These are phyloP conservation scores for Xylariales sp. DNA, from an alignment of 2,329 filamentous ascomycete genomes.

Conservation along the genomic window DNA sequence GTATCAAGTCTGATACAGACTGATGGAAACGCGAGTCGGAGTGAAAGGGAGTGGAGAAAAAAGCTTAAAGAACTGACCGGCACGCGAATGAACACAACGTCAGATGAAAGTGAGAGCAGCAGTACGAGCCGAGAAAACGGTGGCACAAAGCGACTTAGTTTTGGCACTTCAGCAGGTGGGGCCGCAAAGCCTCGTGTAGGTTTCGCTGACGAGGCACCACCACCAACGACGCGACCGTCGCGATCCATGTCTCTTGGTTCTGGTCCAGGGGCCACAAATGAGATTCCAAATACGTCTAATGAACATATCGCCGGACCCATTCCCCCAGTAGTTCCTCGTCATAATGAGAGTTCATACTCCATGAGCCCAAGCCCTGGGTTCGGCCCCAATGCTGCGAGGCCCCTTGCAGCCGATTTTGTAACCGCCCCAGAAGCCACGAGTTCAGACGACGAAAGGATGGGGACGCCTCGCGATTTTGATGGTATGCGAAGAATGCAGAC, in stretches of 20 bases:
- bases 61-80: conserved; percentile 89
- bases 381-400: conserved; percentile 53
- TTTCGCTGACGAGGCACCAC: conserved; percentile 64
- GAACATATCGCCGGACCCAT: conserved; percentile 48
- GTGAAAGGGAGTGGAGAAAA: conserved; percentile 88
- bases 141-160: conserved; percentile 68
- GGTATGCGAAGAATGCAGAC: conserved; percentile 68
- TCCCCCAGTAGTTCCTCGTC: conserved; percentile 45
- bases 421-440: conserved; percentile 64
- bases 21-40: conserved; percentile 81
- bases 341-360: conserved; percentile 42
- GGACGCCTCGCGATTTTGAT: conserved; percentile 62
- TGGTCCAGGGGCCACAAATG: conserved; percentile 57
- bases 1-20: conserved; percentile 83
- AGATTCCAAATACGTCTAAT: conserved; percentile 64
- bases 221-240: conserved; percentile 61
- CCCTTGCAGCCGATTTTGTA: conserved; percentile 58
- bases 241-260: conserved; percentile 62
- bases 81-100: conserved; percentile 76
- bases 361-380: conserved; percentile 50
- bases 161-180: conserved; percentile 53
- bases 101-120: conserved; percentile 59
- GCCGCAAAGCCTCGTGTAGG: conserved; percentile 62
- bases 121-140: conserved; percentile 66
- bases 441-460: conserved; percentile 65